phyloP scores from a whole-genome alignment of 257 asterid species.

The Leptodermis oblonga region DNA sequence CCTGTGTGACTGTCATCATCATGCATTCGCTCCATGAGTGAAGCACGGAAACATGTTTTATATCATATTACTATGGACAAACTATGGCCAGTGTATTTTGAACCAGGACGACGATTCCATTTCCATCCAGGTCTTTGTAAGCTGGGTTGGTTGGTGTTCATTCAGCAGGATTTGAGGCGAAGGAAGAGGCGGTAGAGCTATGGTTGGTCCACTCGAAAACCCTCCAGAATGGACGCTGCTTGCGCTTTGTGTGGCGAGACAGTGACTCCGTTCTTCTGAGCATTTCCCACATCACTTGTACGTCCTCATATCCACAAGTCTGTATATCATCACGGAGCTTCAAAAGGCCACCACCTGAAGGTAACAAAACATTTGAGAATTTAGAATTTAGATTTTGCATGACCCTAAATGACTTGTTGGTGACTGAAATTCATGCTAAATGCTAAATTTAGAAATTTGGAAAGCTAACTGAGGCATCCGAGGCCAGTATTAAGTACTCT shows the following conservation, averaged over 20 bases:
- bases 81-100: conserved; percentile 5
- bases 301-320: conserved; percentile 92
- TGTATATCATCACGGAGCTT: conserved; percentile 85
- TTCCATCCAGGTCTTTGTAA: conserved; percentile 23
- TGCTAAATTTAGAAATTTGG: background rate
- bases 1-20: conserved; percentile 6
- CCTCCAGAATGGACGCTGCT: conserved; percentile 53
- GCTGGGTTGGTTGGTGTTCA: conserved; percentile 18
- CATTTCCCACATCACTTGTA: conserved; percentile 98
- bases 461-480: conserved; percentile 27
- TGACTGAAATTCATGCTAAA: background rate
- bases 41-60: conserved; percentile 14
- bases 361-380: conserved; percentile 11
- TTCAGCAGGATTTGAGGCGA: conserved; percentile 33
- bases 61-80: conserved; percentile 14
- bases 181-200: conserved; percentile 27
- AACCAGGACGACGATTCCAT: conserved; percentile 23
- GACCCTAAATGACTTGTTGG: background rate
- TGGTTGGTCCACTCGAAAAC: conserved; percentile 42
- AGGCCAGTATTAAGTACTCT: too few species aligned
- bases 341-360: conserved; percentile 69
- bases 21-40: conserved; percentile 4
- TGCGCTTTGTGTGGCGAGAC: conserved; percentile 43
- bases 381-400: too few species aligned
- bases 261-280: conserved; percentile 53